These are phyloP conservation scores for Cardamine occulta DNA, from an alignment of 345 rosid species.

Conservation along the genomic window DNA sequence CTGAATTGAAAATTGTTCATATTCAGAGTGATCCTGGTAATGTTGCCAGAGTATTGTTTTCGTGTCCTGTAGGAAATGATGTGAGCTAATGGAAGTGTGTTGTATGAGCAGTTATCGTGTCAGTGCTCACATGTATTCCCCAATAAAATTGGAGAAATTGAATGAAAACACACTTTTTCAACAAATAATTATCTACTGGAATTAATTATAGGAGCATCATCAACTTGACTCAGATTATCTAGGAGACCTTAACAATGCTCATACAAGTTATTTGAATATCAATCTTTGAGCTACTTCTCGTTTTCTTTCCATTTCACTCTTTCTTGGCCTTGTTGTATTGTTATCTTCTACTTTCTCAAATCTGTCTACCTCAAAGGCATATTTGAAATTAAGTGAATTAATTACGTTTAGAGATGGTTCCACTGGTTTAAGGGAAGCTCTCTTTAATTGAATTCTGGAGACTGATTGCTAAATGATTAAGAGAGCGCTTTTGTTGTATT, in stretches of 20 bases:
- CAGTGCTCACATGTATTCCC: constrained; percentile 13
- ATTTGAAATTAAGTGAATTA: too few relatives aligned
- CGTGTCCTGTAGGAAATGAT: background rate
- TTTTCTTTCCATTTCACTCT: too few relatives aligned
- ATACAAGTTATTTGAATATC: background rate
- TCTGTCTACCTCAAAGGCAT: too few relatives aligned
- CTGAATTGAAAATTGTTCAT: too few relatives aligned
- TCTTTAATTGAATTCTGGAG: too few relatives aligned
- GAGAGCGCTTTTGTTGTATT: background rate
- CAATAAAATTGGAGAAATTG: background rate
- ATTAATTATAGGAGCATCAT: background rate
- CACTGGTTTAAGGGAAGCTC: too few relatives aligned
- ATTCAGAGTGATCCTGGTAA: too few relatives aligned
- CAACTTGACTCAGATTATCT: background rate
- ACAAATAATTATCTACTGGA: background rate
- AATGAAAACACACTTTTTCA: background rate
- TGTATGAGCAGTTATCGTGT: constrained; percentile 13
- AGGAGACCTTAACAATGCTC: background rate
- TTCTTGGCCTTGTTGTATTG: too few relatives aligned
- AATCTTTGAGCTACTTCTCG: background rate
- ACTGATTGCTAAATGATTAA: too few relatives aligned
- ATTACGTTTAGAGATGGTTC: too few relatives aligned
- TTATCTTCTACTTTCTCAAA: too few relatives aligned
- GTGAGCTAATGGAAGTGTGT: constrained; percentile 8
- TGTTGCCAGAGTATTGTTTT: too few relatives aligned